These are phyloP conservation scores for Boletus mariae DNA, from an alignment of 1,284 basidiomycete species.

Conservation along the genomic window DNA sequence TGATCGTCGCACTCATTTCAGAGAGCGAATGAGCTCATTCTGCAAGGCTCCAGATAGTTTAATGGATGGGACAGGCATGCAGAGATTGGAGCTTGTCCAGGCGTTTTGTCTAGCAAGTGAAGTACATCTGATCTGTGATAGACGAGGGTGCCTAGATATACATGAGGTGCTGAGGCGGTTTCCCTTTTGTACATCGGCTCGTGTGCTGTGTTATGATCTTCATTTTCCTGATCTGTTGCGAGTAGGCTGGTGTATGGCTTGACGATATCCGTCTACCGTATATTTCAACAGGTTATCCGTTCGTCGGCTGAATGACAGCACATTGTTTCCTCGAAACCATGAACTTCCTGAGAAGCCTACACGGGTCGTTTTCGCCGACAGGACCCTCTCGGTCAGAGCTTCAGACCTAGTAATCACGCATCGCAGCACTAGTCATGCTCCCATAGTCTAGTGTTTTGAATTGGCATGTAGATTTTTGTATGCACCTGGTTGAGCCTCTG, in stretches of 20 bases:
- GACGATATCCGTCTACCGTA: too few species aligned
- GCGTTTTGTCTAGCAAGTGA: constrained; percentile 5
- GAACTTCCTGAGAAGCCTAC: too few species aligned
- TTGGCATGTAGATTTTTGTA: too few species aligned
- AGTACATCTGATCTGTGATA: constrained; percentile 16
- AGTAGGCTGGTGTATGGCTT: neutral
- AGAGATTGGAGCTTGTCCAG: constrained; percentile 2
- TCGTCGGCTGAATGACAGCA: too few species aligned
- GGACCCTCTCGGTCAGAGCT: too few species aligned
- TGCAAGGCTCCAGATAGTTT: neutral
- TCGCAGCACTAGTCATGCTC: too few species aligned
- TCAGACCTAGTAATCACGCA: too few species aligned
- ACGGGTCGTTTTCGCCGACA: too few species aligned
- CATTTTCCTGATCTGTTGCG: neutral
- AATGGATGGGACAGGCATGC: neutral
- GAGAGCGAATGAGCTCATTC: constrained; percentile 55
- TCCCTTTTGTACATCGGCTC: constrained; percentile 18
- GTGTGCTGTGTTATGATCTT: constrained; percentile 22
- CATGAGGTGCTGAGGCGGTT: constrained; percentile 7
- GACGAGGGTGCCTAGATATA: constrained; percentile 13
- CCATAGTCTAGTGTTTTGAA: too few species aligned
- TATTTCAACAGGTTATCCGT: too few species aligned
- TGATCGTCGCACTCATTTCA: constrained; percentile 85
- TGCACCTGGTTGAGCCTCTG: too few species aligned
- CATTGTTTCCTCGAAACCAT: too few species aligned